phyloP scores from a whole-genome alignment of 352 stramenopile species.

The Blastocystis sp. region DNA sequence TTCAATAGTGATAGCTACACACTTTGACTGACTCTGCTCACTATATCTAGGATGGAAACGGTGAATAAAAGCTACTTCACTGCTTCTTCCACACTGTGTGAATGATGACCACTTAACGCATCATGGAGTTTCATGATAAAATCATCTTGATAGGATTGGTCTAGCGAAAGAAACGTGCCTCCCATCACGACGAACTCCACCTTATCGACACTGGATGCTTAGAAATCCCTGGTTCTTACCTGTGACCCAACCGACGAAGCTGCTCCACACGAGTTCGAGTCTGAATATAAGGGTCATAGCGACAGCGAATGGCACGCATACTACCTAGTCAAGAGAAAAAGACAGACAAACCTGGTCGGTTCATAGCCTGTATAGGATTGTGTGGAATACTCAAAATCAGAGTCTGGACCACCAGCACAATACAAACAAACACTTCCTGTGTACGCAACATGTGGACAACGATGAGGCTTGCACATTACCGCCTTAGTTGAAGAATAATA shows the following conservation, averaged over 20 bases:
- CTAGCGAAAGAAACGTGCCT: slow-evolving; percentile 88
- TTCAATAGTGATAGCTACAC: slow-evolving; percentile 91
- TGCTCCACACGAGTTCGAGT: slow-evolving; percentile 83
- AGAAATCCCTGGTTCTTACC: neutral
- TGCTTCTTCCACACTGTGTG: slow-evolving; percentile 80
- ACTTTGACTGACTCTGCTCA: slow-evolving; percentile 67
- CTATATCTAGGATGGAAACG: slow-evolving; percentile 12
- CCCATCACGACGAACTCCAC: slow-evolving; percentile 96
- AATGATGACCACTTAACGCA: slow-evolving; percentile 84
- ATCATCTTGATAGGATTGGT: slow-evolving; percentile 86
- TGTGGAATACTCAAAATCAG: slow-evolving; percentile 94
- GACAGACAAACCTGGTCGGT: slow-evolving; percentile 71
- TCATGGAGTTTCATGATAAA: slow-evolving; percentile 93
- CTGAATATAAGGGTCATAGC: slow-evolving; percentile 88
- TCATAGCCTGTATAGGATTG: slow-evolving; percentile 93
- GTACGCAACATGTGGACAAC: slow-evolving; percentile 92
- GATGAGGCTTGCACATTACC: slow-evolving; percentile 93
- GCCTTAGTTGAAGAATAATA: slow-evolving; percentile 67
- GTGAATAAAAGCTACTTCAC: slow-evolving; percentile 70
- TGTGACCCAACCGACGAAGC: slow-evolving; percentile 78
- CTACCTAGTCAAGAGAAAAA: slow-evolving; percentile 64
- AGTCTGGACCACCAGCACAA: slow-evolving; percentile 87
- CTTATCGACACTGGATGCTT: slow-evolving; percentile 80
- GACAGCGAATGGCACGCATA: slow-evolving; percentile 87
- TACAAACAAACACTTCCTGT: slow-evolving; percentile 93